Evolutionary conservation across 176 grass and related monocot genomes (phyloP), one percentile per base, ranked within the genome.

Genomic region (Musa beccarii): DNA sequence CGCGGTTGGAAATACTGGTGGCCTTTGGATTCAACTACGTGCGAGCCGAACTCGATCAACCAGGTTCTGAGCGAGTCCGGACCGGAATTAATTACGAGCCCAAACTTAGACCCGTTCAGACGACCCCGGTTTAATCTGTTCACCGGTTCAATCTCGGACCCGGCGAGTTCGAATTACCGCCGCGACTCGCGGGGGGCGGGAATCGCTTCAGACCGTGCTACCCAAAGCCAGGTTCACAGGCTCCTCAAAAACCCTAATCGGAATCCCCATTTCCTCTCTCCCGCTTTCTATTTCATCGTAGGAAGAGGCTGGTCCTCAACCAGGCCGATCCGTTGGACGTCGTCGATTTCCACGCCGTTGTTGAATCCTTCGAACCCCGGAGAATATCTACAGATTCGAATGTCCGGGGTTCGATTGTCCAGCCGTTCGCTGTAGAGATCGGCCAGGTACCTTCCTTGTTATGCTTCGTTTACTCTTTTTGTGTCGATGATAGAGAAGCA

Each of bases 261-360:
- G 21, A 2, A n/a, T 61, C 16, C 68, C 20, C 3, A 70, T 19
- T 21, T 8, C 49, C 3, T 25, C 2, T n/a, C 51, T 10, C n/a
- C 66, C 16, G 6, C 11, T 50, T 17, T 19, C 65, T 68, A 0
- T 70, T 11, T 52, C 17, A 16, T 9, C 17, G 68, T 29, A 70
- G 8, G 68, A 50, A 51, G 68, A 70, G 20, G 34, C 68, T 49
- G 1, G 16, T 70, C 11, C 68, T 70, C 49, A 70, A 51, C 49
- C 43, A 70, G 19, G n/a, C 34, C 2, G 68, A 70, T 70, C 68
- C 52, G 68, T 70, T 8, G 43, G 68, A 70, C 10, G 68, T 70
- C 49, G 68, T 70, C 8, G 68, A 52, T 22, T 70, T 51, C 43
- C 68, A 51, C 25, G 34, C 68, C 43, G 11, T 70, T 51, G 8